Percentiles rank a stretch among this genome's conserved stretches.
Conservation (phyloP, 139 green algal species). For the Coelastrella sp. region DNA sequence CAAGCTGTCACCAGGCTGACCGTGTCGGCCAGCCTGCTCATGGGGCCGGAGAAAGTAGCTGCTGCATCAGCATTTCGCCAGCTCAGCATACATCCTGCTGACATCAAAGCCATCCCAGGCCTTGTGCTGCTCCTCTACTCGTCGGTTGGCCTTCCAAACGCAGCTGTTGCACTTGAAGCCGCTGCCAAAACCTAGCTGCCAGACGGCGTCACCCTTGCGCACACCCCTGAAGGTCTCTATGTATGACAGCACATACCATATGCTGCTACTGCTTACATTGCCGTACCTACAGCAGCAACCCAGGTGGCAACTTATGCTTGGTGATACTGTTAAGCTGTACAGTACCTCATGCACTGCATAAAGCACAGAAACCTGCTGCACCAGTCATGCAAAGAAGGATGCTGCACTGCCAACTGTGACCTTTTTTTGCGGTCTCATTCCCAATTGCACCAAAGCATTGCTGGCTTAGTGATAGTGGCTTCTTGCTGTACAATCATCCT, state of each 20-base stretch:
- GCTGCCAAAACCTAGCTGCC: constrained; percentile 94
- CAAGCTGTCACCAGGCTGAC: too few species aligned
- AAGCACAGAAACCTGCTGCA: background rate
- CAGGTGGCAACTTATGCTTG: too few species aligned
- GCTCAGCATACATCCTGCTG: constrained; percentile 62
- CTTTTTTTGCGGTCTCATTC: too few species aligned
- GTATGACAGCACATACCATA: constrained; percentile 88
- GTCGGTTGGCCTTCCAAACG: constrained; percentile 86
- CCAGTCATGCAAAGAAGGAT: background rate
- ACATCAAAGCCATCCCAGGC: constrained; percentile 72
- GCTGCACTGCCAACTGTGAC: background rate
- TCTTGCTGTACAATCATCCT: too few species aligned
- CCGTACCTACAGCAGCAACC: constrained; percentile 67
- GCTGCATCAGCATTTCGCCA: constrained; percentile 36
- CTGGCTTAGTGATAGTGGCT: too few species aligned
- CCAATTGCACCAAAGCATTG: too few species aligned
- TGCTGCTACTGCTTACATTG: constrained; percentile 86
- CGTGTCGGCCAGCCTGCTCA: too few species aligned
- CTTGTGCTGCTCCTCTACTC: constrained; percentile 53
- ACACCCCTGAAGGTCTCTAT: constrained; percentile 81
- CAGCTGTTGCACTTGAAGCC: constrained; percentile 98
- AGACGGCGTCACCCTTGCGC: constrained; percentile 81
- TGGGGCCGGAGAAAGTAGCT: too few species aligned
- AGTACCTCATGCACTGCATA: too few species aligned
- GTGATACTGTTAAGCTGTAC: too few species aligned